Evolutionary conservation across 164 flowering plant species (phyloP).

Genomic region (Paratinospora sagittata): DNA sequence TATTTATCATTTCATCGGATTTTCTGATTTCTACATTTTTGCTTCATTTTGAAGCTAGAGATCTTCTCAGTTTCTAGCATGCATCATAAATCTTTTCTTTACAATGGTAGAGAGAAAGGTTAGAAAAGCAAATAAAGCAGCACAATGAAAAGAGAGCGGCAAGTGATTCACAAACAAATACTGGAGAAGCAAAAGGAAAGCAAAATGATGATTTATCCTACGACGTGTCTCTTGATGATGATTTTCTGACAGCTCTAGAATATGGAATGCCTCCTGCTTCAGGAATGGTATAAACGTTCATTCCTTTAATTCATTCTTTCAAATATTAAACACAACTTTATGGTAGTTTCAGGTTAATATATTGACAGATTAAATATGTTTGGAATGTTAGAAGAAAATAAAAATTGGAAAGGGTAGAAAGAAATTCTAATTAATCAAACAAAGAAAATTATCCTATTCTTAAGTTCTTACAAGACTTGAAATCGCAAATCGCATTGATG

Average conservation of each 20-base stretch:
- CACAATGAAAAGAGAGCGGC: conserved; percentile 63
- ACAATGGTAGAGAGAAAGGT: conserved; percentile 57
- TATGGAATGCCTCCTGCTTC: conserved; percentile 99
- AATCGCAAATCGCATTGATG: too few relatives aligned
- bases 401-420: too few relatives aligned
- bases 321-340: not conserved
- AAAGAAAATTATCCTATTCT: too few relatives aligned
- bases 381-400: too few relatives aligned
- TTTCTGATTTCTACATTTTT: too few relatives aligned
- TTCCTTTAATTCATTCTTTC: not conserved
- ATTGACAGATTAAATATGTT: too few relatives aligned
- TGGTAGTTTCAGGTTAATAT: conserved; percentile 1
- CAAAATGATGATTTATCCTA: conserved; percentile 56
- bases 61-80: too few relatives aligned
- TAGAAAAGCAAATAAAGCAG: conserved; percentile 88
- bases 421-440: too few relatives aligned
- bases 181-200: conserved; percentile 26
- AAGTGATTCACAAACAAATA: conserved; percentile 20
- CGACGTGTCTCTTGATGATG: conserved; percentile 88
- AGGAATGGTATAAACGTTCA: conserved; percentile 71
- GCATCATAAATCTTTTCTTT: not conserved
- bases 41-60: too few relatives aligned
- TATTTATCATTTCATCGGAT: too few relatives aligned
- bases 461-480: too few relatives aligned
- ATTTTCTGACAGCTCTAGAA: conserved; percentile 83